phyloP scores from a whole-genome alignment of 1,284 basidiomycete genomes.

The Leccinum pallidistipes region DNA sequence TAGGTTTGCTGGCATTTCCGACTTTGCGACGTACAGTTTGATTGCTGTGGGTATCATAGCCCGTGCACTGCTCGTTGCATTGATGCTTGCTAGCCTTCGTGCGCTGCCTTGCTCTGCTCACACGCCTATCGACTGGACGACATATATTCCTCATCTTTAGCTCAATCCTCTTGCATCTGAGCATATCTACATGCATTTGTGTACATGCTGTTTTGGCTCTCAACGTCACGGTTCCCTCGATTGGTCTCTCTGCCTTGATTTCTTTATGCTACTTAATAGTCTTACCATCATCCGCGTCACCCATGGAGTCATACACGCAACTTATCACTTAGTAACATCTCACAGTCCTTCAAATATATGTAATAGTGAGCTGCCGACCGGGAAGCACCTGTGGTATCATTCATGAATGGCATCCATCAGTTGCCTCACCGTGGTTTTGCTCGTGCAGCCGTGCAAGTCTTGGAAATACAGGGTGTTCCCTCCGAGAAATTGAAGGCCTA shows the following conservation, averaged over 20 bases:
- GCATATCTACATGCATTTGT: neutral
- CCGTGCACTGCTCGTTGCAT: neutral
- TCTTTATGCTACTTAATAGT: neutral
- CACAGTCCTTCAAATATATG: no score
- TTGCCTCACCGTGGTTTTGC: no score
- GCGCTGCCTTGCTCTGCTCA: neutral
- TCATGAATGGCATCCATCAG: no score
- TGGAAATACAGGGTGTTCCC: no score
- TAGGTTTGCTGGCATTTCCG: neutral
- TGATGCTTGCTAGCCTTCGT: neutral
- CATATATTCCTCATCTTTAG: conserved; percentile 1
- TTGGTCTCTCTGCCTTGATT: neutral
- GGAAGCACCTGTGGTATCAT: no score
- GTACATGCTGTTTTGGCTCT: neutral
- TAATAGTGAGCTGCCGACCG: no score
- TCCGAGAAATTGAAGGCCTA: no score
- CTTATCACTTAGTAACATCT: no score
- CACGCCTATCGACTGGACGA: neutral
- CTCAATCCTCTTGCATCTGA: neutral
- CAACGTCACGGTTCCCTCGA: no score
- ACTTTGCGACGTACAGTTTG: neutral
- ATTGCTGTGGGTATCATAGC: neutral
- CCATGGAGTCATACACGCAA: neutral
- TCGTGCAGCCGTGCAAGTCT: no score
- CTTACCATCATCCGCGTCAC: neutral